Evolutionary conservation across 768 basidiomycete genomes (phyloP), one percentile per base, ranked within the genome.

Genomic region (Tulasnella sp.): DNA sequence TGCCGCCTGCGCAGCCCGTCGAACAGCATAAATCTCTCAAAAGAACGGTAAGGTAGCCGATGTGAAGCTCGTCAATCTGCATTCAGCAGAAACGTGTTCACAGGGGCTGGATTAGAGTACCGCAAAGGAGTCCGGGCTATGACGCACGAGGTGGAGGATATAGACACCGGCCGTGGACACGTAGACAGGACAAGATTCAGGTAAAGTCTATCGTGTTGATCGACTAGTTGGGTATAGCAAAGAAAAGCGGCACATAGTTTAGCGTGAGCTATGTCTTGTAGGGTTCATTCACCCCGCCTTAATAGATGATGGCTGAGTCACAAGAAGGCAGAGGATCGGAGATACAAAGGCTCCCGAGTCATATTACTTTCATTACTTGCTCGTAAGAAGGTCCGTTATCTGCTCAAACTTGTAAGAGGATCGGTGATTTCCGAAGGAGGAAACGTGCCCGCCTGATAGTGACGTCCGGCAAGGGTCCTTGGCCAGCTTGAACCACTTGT

Each of bases 341-440:
- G 64, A 69, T 69, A 69, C 64, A 69, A 37, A 37, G 64, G 64
- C 64, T 69, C 64, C 34, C 31, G 64, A 69, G 64, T 69, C 64
- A 69, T 69, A 69, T 28, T 69, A 20, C 24, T 69, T 20, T 69
- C 64, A 37, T 69, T 69, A 31, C 31, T 20, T 28, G 28, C 28
- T 69, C 64, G 3, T 20, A 14, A 69, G 64, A 69, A 69, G 64
- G 64, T 31, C 64, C 16, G 64, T 34, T 69, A 34, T 37, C 24
- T 69, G 2, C 11, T 37, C 34, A 2, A 69, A 28, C 28, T 31
- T 20, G 64, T 11, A 37, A 28, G 64, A 31, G 64, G 24, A 54
- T 69, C 64, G 64, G 64, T 69, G 64, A 69, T 69, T 69, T 69
- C 64, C 64, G 64, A 69, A 69, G 64, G 31, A 37, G 64, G 64